Evolutionary conservation across 345 rosid species (phyloP).

Genomic region (Gossypium raimondii): DNA sequence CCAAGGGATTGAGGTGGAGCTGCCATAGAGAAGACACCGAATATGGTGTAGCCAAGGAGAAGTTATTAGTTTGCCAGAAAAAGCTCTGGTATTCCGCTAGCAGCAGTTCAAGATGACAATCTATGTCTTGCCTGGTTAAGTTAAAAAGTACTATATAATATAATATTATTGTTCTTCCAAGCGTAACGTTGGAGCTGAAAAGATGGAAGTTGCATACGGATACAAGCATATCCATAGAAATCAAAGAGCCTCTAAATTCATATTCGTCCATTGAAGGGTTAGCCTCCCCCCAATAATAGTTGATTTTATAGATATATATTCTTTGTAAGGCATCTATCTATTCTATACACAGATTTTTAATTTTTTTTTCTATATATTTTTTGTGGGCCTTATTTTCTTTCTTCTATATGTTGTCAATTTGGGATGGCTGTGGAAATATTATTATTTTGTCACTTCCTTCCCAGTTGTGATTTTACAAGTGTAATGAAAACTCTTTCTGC

Average conservation of each 20-base stretch:
- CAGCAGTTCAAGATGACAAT: conserved; percentile 34
- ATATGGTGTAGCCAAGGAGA: conserved; percentile 61
- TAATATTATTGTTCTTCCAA: not conserved
- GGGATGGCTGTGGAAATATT: not conserved
- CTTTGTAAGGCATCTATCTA: conserved; percentile 19
- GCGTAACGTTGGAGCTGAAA: not conserved
- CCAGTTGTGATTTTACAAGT: not conserved
- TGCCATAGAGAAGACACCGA: conserved; percentile 77
- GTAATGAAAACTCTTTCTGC: not conserved
- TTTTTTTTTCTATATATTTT: not conserved
- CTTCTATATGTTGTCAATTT: not conserved
- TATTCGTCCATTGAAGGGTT: conserved; percentile 17
- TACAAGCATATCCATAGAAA: conserved; percentile 13
- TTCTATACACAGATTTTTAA: not conserved
- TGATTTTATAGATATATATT: conserved; percentile 24
- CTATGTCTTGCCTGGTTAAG: not conserved
- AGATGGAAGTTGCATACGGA: conserved; percentile 10
- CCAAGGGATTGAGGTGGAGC: conserved; percentile 80
- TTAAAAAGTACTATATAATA: not conserved
- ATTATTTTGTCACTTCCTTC: not conserved
- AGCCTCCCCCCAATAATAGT: conserved; percentile 20
- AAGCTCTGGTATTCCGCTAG: conserved; percentile 76
- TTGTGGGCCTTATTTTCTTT: not conserved
- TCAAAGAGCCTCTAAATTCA: conserved; percentile 18
- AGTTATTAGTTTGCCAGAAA: conserved; percentile 81